These are phyloP conservation scores for Penicillium canescens DNA, from an alignment of 495 filamentous ascomycete species.

Conservation along the genomic window DNA sequence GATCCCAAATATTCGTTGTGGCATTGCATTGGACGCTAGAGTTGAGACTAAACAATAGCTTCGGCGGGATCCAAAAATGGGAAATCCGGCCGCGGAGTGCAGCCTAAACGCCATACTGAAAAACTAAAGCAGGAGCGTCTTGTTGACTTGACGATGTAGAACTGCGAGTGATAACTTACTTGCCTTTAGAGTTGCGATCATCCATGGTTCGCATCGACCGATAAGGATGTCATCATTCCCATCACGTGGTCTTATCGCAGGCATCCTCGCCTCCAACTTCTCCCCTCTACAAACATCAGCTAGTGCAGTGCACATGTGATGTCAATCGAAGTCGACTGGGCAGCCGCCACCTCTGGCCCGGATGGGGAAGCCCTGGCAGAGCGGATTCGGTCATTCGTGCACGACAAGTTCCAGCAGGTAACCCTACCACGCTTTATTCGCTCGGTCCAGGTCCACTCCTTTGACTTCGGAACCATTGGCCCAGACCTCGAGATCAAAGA, in stretches of 20 bases:
- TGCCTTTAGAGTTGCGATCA: too few relatives aligned
- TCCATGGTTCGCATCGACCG: not conserved
- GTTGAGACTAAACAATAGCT: too few relatives aligned
- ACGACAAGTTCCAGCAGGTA: slow-evolving; percentile 91
- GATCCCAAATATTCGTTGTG: too few relatives aligned
- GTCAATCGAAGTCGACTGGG: slow-evolving; percentile 98
- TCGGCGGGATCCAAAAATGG: too few relatives aligned
- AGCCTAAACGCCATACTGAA: too few relatives aligned
- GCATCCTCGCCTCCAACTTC: not conserved
- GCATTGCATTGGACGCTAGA: too few relatives aligned
- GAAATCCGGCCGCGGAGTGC: too few relatives aligned
- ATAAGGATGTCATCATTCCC: not conserved
- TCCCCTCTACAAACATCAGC: slow-evolving; percentile 2
- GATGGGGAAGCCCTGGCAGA: slow-evolving; percentile 83
- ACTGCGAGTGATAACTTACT: too few relatives aligned
- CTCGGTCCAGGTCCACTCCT: slow-evolving; percentile 89
- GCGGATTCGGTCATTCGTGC: slow-evolving; percentile 87
- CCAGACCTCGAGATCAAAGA: slow-evolving; percentile 93
- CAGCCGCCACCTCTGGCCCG: slow-evolving; percentile 82
- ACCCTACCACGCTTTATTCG: slow-evolving; percentile 93
- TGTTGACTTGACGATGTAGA: too few relatives aligned
- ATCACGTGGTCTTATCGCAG: slow-evolving; percentile 10
- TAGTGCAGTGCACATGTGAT: slow-evolving; percentile 55
- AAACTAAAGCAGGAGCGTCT: too few relatives aligned
- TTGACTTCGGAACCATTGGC: slow-evolving; percentile 82